phyloP scores from a whole-genome alignment of 164 flowering plant genomes.

The Magnolia sinica region DNA sequence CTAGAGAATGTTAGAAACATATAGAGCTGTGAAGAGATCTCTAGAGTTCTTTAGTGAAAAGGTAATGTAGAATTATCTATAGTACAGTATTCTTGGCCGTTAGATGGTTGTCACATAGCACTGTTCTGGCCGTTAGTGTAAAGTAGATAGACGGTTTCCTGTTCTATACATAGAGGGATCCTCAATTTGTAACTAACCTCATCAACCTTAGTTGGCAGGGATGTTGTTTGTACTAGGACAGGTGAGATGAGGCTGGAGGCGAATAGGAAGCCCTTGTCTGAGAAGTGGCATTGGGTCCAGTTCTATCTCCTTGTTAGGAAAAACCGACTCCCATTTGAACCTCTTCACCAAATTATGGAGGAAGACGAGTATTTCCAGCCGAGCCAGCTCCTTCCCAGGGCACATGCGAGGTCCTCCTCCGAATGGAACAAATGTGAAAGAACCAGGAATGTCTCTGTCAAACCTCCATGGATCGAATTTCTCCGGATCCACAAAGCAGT shows the following conservation, averaged over 20 bases:
- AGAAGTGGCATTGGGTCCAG: constrained; percentile 1
- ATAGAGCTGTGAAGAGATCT: no score
- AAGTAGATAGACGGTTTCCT: no score
- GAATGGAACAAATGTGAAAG: constrained; percentile 20
- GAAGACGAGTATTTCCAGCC: constrained; percentile 10
- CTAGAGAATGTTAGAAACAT: no score
- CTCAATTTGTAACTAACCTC: no score
- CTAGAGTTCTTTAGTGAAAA: no score
- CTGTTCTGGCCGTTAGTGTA: no score
- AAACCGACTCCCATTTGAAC: constrained; percentile 1
- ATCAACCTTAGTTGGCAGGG: no score
- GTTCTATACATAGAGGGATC: no score
- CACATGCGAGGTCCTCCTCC: constrained; percentile 21
- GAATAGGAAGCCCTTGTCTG: constrained; percentile 7
- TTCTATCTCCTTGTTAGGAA: constrained; percentile 3
- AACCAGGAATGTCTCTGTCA: constrained; percentile 13
- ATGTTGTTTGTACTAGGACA: background rate
- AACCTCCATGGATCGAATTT: constrained; percentile 25
- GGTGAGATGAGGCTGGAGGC: background rate
- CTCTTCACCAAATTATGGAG: constrained; percentile 5
- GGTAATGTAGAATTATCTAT: no score
- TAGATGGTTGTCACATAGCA: no score
- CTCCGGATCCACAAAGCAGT: constrained; percentile 15
- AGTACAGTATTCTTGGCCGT: no score
- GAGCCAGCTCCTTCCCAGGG: constrained; percentile 4